Conservation (phyloP, 257 asterid genomes). For the Fraxinus americana region DNA sequence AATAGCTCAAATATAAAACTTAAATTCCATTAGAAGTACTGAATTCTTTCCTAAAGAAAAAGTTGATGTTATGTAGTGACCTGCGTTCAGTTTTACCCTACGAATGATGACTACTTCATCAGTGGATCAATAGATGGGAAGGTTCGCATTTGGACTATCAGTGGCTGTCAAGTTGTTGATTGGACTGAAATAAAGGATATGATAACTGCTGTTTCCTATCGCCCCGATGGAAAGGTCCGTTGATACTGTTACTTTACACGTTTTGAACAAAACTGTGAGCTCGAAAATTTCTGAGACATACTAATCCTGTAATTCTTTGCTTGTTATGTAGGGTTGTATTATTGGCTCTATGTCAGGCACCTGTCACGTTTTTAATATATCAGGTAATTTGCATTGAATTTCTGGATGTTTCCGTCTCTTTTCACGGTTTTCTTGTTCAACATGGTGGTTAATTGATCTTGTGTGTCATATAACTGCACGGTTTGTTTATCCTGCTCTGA, state of each 20-base stretch:
- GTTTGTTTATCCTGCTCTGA: not conserved
- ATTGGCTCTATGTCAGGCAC: constrained; percentile 76
- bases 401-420: not conserved
- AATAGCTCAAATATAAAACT: not conserved
- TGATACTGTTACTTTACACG: constrained; percentile 9
- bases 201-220: constrained; percentile 82
- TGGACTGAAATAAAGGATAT: constrained; percentile 87
- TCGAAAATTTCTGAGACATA: constrained; percentile 4
- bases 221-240: constrained; percentile 83
- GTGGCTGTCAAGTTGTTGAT: constrained; percentile 70
- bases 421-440: not conserved
- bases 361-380: constrained; percentile 63
- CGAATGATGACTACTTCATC: constrained; percentile 70
- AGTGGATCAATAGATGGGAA: constrained; percentile 98
- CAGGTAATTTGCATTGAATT: constrained; percentile 48
- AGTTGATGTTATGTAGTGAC: constrained; percentile 65
- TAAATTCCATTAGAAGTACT: constrained; percentile 16
- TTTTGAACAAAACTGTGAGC: not conserved
- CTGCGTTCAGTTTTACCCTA: constrained; percentile 77
- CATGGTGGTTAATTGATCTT: not conserved
- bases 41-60: constrained; percentile 24
- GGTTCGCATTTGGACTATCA: constrained; percentile 80
- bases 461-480: not conserved
- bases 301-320: constrained; percentile 15
- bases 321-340: constrained; percentile 68